phyloP scores from a whole-genome alignment of 495 filamentous ascomycete genomes.

The Saxophila tyrrhenica region DNA sequence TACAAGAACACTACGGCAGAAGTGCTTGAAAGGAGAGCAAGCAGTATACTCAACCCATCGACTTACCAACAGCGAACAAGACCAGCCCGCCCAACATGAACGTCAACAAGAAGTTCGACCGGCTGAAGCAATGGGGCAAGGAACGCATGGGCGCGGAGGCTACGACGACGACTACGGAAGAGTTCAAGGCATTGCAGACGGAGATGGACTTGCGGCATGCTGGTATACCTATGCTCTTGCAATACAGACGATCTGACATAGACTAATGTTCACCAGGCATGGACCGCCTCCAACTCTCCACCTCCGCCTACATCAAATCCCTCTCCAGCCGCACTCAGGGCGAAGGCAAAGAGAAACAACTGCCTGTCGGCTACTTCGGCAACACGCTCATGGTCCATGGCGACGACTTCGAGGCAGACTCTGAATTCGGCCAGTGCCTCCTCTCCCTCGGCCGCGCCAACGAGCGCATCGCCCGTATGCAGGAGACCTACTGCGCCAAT shows the following conservation, averaged over 20 bases:
- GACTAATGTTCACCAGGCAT: slow-evolving; percentile 49
- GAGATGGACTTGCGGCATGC: slow-evolving; percentile 91
- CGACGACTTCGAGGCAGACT: slow-evolving; percentile 85
- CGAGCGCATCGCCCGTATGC: slow-evolving; percentile 75
- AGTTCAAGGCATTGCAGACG: slow-evolving; percentile 84
- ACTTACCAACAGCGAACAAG: not conserved
- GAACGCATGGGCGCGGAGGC: slow-evolving; percentile 93
- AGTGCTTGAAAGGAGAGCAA: too few relatives aligned
- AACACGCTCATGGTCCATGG: slow-evolving; percentile 83
- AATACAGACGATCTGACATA: too few relatives aligned
- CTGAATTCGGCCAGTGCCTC: slow-evolving; percentile 85
- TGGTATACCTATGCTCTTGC: slow-evolving; percentile 55
- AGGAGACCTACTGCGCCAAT: slow-evolving; percentile 72
- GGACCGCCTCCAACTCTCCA: slow-evolving; percentile 83
- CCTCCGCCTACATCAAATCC: slow-evolving; percentile 82
- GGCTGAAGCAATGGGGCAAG: slow-evolving; percentile 96
- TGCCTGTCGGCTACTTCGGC: slow-evolving; percentile 73
- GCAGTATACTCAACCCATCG: too few relatives aligned
- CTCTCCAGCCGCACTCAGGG: slow-evolving; percentile 75
- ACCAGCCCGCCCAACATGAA: slow-evolving; percentile 48
- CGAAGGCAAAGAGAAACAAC: slow-evolving; percentile 72
- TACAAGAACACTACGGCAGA: too few relatives aligned
- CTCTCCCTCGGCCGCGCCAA: slow-evolving; percentile 44
- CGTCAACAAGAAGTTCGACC: slow-evolving; percentile 90
- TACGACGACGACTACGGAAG: slow-evolving; percentile 78